Evolutionary conservation across 1,139 yeast species (phyloP), one percentile per base, ranked within the genome.

Genomic region (Hyphopichia wangnamkhiaoensis): DNA sequence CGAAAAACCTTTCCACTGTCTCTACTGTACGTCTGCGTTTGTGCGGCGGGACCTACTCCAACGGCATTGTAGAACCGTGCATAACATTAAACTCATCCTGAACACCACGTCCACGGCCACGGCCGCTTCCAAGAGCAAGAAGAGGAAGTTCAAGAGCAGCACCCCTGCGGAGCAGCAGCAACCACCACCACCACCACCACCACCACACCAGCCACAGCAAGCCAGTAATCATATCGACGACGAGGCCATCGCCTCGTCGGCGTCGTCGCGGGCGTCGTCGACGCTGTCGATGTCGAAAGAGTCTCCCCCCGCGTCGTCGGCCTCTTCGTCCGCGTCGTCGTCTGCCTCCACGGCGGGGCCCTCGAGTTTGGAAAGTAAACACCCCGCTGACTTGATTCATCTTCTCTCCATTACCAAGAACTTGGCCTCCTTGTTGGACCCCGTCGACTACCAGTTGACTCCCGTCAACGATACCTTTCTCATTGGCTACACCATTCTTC

Each of bases 41-140:
- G 95, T 86, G 1, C 68, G 95, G 48, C 63, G 93, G 50, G 95
- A 86, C 54, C 65, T 86, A 40, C 68, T 86, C 33, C 86, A 85
- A 50, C 69, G 95, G 37, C 95, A 86, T 56, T 80, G 87, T 47
- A 67, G 93, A 39, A 86, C 93, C 0, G 94, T 86, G 7, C 95
- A 86, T 59, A 70, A 67, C 43, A 65, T 66, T 33, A 62, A 61
- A 31, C 35, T 53, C 27, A 45, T 43, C 15, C 39, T 47, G n/a
- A n/a, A n/a, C n/a, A n/a, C n/a, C n/a, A n/a, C n/a, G n/a, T n/a
- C n/a, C n/a, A n/a, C n/a, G n/a, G n/a, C n/a, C n/a, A n/a, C n/a
- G n/a, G n/a, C n/a, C n/a, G n/a, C n/a, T n/a, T n/a, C n/a, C n/a
- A n/a, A n/a, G n/a, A n/a, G n/a, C n/a, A n/a, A n/a, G n/a, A n/a